Conservation (phyloP, 306 rosid genomes). For the Corylus heterophylla region DNA sequence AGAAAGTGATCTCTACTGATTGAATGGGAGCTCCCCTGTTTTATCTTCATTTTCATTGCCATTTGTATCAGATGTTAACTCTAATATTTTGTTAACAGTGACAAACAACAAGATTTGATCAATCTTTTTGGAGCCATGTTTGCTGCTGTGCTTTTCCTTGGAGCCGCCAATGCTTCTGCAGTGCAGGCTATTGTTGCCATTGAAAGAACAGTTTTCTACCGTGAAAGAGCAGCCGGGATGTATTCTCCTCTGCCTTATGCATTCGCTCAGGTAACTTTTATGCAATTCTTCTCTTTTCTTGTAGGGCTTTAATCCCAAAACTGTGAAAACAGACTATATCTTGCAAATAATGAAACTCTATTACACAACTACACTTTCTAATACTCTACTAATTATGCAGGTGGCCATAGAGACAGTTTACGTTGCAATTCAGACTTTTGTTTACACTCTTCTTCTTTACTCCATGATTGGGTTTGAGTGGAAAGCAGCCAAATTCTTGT, state of each 20-base stretch:
- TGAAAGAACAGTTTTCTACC: slow-evolving; percentile 76
- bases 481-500: slow-evolving; percentile 48
- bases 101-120: slow-evolving; percentile 48
- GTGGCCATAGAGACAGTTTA: slow-evolving; percentile 70
- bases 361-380: neutral
- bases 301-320: neutral
- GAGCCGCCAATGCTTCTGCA: slow-evolving; percentile 47
- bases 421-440: slow-evolving; percentile 46
- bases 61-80: neutral
- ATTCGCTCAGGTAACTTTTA: slow-evolving; percentile 56
- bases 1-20: neutral
- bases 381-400: slow-evolving; percentile 36
- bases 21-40: neutral
- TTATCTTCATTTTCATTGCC: neutral
- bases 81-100: slow-evolving; percentile 33
- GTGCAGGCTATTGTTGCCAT: slow-evolving; percentile 64
- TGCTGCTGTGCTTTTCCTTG: slow-evolving; percentile 70
- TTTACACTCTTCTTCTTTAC: slow-evolving; percentile 46
- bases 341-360: neutral
- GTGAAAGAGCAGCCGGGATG: slow-evolving; percentile 88
- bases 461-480: slow-evolving; percentile 73
- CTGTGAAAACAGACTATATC: neutral
- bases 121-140: slow-evolving; percentile 69
- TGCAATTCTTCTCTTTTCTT: neutral
- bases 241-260: slow-evolving; percentile 75